phyloP scores from a whole-genome alignment of 1,139 yeast genomes.

The Kodamaea alishanica region DNA sequence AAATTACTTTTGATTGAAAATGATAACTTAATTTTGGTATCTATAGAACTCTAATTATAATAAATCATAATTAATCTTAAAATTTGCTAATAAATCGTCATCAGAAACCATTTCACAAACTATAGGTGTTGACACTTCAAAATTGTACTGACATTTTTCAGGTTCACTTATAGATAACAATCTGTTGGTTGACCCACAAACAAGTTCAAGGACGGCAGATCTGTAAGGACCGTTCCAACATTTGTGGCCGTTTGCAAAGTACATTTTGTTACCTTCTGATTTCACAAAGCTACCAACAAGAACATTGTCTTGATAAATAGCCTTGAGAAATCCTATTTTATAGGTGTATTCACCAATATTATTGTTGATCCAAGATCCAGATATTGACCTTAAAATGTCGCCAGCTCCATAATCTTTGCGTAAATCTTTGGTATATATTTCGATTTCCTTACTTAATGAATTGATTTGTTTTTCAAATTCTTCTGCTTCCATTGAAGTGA shows the following conservation, averaged over 20 bases:
- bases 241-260: constrained; percentile 62
- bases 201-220: constrained; percentile 58
- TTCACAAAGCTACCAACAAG: constrained; percentile 53
- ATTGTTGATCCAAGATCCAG: constrained; percentile 45
- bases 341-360: constrained; percentile 69
- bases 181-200: constrained; percentile 61
- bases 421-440: constrained; percentile 35
- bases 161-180: constrained; percentile 76
- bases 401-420: constrained; percentile 55
- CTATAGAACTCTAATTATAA: constrained; percentile 13
- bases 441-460: constrained; percentile 17
- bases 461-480: constrained; percentile 18
- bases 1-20: constrained; percentile 59
- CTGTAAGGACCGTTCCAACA: constrained; percentile 97
- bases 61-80: constrained; percentile 26
- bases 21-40: background rate
- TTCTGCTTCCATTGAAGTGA: constrained; percentile 11
- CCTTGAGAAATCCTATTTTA: constrained; percentile 55
- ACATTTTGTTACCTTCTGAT: constrained; percentile 32
- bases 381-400: constrained; percentile 60
- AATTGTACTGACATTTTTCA: constrained; percentile 76
- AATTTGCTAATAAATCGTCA: constrained; percentile 24
- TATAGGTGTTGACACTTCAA: constrained; percentile 63
- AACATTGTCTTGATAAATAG: constrained; percentile 57
- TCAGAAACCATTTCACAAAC: constrained; percentile 52